Evolutionary conservation across 331 rosid species (phyloP), one percentile per base, ranked within the genome.

Genomic region (Quercus tomentella): DNA sequence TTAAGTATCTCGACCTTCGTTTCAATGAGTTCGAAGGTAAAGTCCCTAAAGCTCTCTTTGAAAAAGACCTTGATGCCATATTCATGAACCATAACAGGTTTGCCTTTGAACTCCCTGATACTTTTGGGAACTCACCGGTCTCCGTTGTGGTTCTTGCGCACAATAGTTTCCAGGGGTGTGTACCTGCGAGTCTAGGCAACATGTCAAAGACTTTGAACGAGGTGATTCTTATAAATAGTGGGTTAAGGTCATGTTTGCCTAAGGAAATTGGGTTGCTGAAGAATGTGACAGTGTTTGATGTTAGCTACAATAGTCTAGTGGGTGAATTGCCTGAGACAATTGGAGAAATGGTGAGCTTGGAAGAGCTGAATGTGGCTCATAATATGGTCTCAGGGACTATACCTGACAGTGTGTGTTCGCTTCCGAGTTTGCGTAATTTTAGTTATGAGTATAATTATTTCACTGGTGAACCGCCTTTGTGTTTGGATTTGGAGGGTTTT

Each of bases 41-140:
- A 23, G 56, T 79, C 37, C 78, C 75, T 30, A 51, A 23, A 25
- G 62, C 65, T 28, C 87, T 83, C 26, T 83, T 62, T 49, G 84
- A 83, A 51, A 83, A 79, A 74, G 75, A 79, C 73, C 81, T 83
- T 18, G 68, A 79, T 31, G 83, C 87, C 76, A 76, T 79, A 71
- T 79, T 83, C 77, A 72, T 83, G 28, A 79, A 83, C 79, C 22
- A 76, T 49, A 79, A 79, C 62, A 33, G 51, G 43, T 75, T 79
- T 49, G 22, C 83, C 35, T 63, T 54, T 6, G 76, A 76, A 66
- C 58, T 63, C 25, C 84, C 81, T 1, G 54, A 83, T 35, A 79
- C 76, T 63, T 8, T 79, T 2, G 81, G 83, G 21, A 76, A 71
- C 75, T 83, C 78, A 1, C 81, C 81, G 1, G 81, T 79, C 23